phyloP scores from a whole-genome alignment of 169 alveolate genomes.

The Miamiensis avidus region DNA sequence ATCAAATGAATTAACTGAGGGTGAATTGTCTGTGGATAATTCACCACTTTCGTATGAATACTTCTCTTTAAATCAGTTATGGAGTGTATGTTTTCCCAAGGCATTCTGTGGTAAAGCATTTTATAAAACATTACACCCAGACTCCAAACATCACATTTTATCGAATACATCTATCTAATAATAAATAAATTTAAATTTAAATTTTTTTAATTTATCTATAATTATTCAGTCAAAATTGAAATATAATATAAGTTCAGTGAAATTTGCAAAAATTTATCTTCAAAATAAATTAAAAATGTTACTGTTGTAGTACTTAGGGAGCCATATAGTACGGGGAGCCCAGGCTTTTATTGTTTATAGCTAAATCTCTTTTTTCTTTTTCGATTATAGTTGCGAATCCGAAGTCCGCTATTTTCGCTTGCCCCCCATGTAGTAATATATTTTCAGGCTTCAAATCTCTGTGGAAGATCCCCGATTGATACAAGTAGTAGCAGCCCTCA shows the following conservation, averaged over 20 bases:
- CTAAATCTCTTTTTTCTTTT: conserved; percentile 4
- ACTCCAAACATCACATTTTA: conserved; percentile 21
- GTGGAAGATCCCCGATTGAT: conserved; percentile 3
- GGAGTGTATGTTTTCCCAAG: neutral
- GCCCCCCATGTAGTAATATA: neutral
- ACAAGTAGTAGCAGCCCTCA: conserved; percentile 8
- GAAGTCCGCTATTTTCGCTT: conserved; percentile 23
- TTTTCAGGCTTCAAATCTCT: conserved; percentile 14
- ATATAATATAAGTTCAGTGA: neutral
- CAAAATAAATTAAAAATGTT: conserved; percentile 3
- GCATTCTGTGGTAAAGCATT: neutral
- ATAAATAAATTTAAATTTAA: too few species aligned
- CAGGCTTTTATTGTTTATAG: conserved; percentile 21
- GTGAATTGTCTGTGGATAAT: neutral
- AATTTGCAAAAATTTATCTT: neutral
- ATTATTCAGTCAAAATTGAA: too few species aligned
- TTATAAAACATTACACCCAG: conserved; percentile 24
- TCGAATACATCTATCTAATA: neutral
- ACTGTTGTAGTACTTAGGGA: conserved; percentile 34
- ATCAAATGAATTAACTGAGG: neutral
- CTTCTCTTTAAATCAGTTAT: neutral
- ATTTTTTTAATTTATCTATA: too few species aligned
- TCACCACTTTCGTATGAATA: neutral
- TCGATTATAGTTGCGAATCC: conserved; percentile 3
- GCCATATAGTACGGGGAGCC: conserved; percentile 50